Percentiles rank a stretch among this genome's conserved stretches.
phyloP scores from a whole-genome alignment of 495 filamentous ascomycete genomes.

The Penicillium verhagenii region DNA sequence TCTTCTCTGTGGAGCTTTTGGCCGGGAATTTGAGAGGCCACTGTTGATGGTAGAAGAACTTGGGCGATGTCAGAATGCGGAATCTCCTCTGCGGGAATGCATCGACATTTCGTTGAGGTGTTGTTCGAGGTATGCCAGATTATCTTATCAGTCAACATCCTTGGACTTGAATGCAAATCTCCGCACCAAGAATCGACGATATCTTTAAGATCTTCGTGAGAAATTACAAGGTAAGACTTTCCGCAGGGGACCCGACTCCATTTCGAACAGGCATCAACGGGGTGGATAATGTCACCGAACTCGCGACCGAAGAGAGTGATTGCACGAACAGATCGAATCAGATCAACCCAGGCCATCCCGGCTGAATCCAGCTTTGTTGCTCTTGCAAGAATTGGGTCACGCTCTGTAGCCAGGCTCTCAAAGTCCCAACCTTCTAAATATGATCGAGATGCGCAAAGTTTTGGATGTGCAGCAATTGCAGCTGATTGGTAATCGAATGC shows the following conservation, averaged over 20 bases:
- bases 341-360: conserved; percentile 36
- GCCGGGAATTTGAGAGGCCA: not conserved
- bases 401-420: not conserved
- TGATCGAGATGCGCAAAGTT: not conserved
- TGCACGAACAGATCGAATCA: conserved; percentile 29
- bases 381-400: not conserved
- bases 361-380: conserved; percentile 15
- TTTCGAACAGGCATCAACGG: not conserved
- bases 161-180: not conserved
- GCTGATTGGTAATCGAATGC: not conserved
- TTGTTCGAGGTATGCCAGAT: not conserved
- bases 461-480: not conserved
- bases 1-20: not conserved
- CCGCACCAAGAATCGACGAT: not conserved
- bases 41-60: not conserved
- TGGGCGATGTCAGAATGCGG: not conserved
- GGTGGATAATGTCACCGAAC: conserved; percentile 16
- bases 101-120: not conserved
- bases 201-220: not conserved
- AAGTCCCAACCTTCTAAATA: not conserved
- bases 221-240: not conserved
- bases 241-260: not conserved
- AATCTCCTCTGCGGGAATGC: not conserved
- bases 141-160: not conserved
- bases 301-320: conserved; percentile 34